phyloP scores from a whole-genome alignment of 1,139 yeast genomes.

The Yamadazyma triangularis region DNA sequence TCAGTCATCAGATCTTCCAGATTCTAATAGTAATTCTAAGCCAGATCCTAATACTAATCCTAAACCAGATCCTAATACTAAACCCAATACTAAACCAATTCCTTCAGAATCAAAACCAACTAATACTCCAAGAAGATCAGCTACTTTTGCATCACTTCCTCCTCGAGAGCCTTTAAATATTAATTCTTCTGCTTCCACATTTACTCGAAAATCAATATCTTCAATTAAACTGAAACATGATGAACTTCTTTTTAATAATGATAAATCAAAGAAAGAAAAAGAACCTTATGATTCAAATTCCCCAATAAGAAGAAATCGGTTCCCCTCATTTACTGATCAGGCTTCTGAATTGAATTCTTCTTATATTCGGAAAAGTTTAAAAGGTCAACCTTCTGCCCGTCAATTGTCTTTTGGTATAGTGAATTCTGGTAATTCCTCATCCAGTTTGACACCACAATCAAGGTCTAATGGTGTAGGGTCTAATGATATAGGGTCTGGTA shows the following conservation, averaged over 20 bases:
- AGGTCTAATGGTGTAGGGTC: too few species aligned
- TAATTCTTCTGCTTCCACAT: slow-evolving; percentile 14
- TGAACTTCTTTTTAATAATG: too few species aligned
- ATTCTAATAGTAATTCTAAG: too few species aligned
- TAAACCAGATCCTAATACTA: too few species aligned
- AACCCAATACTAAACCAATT: neutral
- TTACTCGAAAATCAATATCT: slow-evolving; percentile 8
- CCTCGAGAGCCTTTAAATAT: slow-evolving; percentile 35
- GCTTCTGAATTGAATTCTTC: slow-evolving; percentile 1
- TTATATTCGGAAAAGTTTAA: slow-evolving; percentile 1
- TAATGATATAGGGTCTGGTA: slow-evolving; percentile 3
- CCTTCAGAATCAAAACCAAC: slow-evolving; percentile 2
- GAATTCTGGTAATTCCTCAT: too few species aligned
- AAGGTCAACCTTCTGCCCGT: neutral
- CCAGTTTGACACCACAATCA: too few species aligned
- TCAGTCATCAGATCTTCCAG: too few species aligned
- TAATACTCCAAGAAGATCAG: slow-evolving; percentile 30
- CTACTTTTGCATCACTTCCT: slow-evolving; percentile 37
- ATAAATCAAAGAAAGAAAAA: slow-evolving; percentile 2
- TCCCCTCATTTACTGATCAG: slow-evolving; percentile 11
- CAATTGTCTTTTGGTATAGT: neutral
- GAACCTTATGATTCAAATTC: slow-evolving; percentile 5
- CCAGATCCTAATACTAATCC: too few species aligned
- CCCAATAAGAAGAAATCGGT: slow-evolving; percentile 12
- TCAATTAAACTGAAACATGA: slow-evolving; percentile 5